Conservation (phyloP, 176 grass and related monocot species). For the Leersia perrieri region DNA sequence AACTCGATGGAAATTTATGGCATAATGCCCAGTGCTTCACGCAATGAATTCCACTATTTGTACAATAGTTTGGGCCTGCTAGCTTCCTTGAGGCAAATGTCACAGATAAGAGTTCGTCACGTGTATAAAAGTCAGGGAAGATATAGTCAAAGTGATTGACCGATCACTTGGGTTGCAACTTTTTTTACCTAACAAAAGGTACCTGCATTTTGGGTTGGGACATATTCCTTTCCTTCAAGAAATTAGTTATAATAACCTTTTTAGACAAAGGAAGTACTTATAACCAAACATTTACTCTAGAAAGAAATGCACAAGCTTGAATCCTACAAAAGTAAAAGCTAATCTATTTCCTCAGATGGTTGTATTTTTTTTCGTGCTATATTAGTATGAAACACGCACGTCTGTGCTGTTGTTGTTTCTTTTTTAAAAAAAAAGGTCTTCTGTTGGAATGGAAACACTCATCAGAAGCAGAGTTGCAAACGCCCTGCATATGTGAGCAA, state of each 20-base stretch:
- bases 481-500: background rate
- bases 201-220: background rate
- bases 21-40: background rate
- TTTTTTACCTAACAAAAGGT: background rate
- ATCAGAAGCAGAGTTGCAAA: background rate
- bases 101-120: background rate
- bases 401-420: too few relatives aligned
- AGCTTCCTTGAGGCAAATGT: conserved; percentile 14
- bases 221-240: background rate
- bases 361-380: too few relatives aligned
- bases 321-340: background rate
- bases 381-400: too few relatives aligned
- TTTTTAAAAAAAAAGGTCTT: background rate
- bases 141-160: background rate
- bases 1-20: background rate
- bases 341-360: background rate
- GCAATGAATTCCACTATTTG: background rate
- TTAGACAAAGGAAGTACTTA: too few relatives aligned
- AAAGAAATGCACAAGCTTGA: background rate
- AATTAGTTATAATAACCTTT: too few relatives aligned
- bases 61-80: conserved; percentile 17
- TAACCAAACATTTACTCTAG: background rate
- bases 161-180: background rate
- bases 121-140: background rate
- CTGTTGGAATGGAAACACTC: background rate